Evolutionary conservation across 2,329 filamentous ascomycete genomes (phyloP).

Genomic region (Neocucurbitaria cava): DNA sequence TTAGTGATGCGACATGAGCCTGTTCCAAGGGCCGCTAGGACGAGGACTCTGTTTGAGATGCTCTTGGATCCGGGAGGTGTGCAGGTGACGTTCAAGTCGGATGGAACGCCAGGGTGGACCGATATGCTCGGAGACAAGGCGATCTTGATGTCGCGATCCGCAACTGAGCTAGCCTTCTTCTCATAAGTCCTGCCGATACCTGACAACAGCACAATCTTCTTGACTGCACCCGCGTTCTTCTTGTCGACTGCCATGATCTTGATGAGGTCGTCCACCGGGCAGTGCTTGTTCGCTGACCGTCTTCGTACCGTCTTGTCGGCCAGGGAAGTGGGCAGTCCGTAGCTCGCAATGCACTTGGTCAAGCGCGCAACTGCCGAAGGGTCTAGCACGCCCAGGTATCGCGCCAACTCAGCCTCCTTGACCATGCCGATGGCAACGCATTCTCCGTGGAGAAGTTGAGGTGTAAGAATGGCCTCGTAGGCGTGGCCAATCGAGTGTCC

Average conservation of each 20-base stretch:
- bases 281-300: conserved; percentile 84
- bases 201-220: conserved; percentile 93
- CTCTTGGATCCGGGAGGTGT: conserved; percentile 96
- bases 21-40: conserved; percentile 88
- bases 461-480: conserved; percentile 92
- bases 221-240: conserved; percentile 94
- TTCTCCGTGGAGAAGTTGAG: conserved; percentile 94
- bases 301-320: conserved; percentile 83
- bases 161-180: conserved; percentile 85
- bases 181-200: conserved; percentile 90
- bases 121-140: conserved; percentile 80
- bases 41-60: conserved; percentile 91
- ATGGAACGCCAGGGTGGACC: conserved; percentile 75
- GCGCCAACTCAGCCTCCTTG: conserved; percentile 92
- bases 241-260: conserved; percentile 98
- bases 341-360: conserved; percentile 92
- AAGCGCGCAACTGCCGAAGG: conserved; percentile 88
- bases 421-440: conserved; percentile 98
- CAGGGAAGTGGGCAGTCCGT: conserved; percentile 84
- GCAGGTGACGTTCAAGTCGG: conserved; percentile 72
- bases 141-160: conserved; percentile 81
- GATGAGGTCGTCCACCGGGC: conserved; percentile 83
- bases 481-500: conserved; percentile 98
- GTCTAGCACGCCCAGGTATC: conserved; percentile 83
- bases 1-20: conserved; percentile 91